Conservation (phyloP, 1,139 yeast species). For the Pneumocystis wakefieldiae region DNA sequence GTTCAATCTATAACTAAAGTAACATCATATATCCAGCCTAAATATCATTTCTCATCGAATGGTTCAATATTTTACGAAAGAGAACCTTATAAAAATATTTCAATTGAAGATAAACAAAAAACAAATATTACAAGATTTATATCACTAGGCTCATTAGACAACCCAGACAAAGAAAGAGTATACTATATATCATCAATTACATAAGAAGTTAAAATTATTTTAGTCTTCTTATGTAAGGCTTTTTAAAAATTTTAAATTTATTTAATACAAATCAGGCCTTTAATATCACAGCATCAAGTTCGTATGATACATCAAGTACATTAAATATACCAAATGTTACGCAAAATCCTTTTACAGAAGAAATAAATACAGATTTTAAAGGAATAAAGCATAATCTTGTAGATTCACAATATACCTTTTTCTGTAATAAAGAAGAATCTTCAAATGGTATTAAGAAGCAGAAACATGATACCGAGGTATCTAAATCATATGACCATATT, state of each 20-base stretch:
- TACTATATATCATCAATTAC: background rate
- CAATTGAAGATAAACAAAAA: slow-evolving; percentile 7
- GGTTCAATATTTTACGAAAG: slow-evolving; percentile 36
- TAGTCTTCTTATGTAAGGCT: background rate
- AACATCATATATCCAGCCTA: slow-evolving; percentile 35
- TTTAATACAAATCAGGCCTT: background rate
- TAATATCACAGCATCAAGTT: background rate
- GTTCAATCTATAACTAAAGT: slow-evolving; percentile 32
- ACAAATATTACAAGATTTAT: slow-evolving; percentile 40
- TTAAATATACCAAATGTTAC: background rate
- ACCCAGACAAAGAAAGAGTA: slow-evolving; percentile 25
- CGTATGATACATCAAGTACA: background rate
- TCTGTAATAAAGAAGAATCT: background rate
- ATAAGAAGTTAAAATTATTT: background rate
- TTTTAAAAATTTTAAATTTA: background rate
- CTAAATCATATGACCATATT: background rate
- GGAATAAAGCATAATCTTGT: background rate
- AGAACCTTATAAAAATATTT: slow-evolving; percentile 42
- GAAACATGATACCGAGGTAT: background rate
- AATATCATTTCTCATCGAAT: slow-evolving; percentile 52
- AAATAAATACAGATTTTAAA: background rate
- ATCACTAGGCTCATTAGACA: slow-evolving; percentile 45
- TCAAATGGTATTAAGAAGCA: background rate
- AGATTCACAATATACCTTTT: background rate
- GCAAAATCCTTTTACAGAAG: background rate